phyloP scores from a whole-genome alignment of 805 yeast genomes.

The Grigorovia jiainica region DNA sequence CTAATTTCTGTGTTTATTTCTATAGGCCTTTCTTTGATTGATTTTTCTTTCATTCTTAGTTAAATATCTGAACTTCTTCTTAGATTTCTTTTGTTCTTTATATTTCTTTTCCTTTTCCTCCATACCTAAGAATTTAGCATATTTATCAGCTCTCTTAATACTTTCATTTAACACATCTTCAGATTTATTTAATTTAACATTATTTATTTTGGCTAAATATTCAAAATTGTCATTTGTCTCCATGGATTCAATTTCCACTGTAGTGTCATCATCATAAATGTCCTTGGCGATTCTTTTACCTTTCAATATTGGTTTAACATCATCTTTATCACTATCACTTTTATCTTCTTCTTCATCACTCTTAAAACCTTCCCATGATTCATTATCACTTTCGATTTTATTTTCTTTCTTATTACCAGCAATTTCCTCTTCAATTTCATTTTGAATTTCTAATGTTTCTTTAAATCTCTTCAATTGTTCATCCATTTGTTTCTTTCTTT shows the following conservation, averaged over 20 bases:
- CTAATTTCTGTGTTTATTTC: slow-evolving; percentile 27
- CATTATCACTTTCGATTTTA: slow-evolving; percentile 4
- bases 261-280: slow-evolving; percentile 31
- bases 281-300: slow-evolving; percentile 14
- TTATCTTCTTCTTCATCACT: slow-evolving; percentile 14
- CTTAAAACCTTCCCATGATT: slow-evolving; percentile 33
- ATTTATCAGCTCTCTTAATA: slow-evolving; percentile 69
- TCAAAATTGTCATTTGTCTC: slow-evolving; percentile 46
- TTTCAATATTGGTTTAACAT: slow-evolving; percentile 26
- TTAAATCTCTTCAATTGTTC: slow-evolving; percentile 37
- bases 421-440: slow-evolving; percentile 20
- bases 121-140: slow-evolving; percentile 60
- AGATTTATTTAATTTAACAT: slow-evolving; percentile 61
- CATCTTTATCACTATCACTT: slow-evolving; percentile 6
- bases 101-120: slow-evolving; percentile 31
- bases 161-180: slow-evolving; percentile 65
- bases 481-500: slow-evolving; percentile 55
- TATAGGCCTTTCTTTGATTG: slow-evolving; percentile 40
- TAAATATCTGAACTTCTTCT: slow-evolving; percentile 78
- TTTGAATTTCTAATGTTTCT: slow-evolving; percentile 17
- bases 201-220: slow-evolving; percentile 51
- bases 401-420: slow-evolving; percentile 9
- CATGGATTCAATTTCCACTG: slow-evolving; percentile 41
- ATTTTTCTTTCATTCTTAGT: slow-evolving; percentile 67
- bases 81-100: slow-evolving; percentile 19